Percentiles rank a stretch among this genome's conserved stretches.
These are phyloP conservation scores for Coleophoma eucalyptorum DNA, from an alignment of 2,329 filamentous ascomycete species.

Conservation along the genomic window DNA sequence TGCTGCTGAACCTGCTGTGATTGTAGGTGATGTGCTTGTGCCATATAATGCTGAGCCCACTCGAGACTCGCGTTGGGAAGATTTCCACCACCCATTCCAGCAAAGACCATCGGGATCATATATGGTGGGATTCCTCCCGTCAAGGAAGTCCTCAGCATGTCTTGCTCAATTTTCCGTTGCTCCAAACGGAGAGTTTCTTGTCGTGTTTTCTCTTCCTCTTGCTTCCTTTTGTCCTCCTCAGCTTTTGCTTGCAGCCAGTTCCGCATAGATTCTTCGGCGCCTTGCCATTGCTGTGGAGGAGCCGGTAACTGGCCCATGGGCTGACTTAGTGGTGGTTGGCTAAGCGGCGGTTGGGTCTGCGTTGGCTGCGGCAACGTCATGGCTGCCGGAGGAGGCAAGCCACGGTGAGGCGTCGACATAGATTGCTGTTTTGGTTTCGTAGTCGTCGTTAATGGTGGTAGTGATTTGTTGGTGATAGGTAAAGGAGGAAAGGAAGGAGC, in stretches of 20 bases:
- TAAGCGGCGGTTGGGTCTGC: constrained; percentile 29
- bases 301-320: constrained; percentile 54
- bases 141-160: constrained; percentile 67
- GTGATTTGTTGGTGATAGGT: constrained; percentile 22
- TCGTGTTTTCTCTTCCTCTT: constrained; percentile 67
- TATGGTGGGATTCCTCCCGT: constrained; percentile 68
- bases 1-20: constrained; percentile 24
- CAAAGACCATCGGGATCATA: constrained; percentile 72
- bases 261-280: constrained; percentile 66
- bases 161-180: constrained; percentile 68
- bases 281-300: constrained; percentile 62
- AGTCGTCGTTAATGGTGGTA: constrained; percentile 24
- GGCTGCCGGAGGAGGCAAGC: constrained; percentile 64
- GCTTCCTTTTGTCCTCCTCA: constrained; percentile 69
- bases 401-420: constrained; percentile 69
- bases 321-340: constrained; percentile 21
- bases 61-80: constrained; percentile 60
- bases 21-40: constrained; percentile 46
- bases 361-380: constrained; percentile 51
- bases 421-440: constrained; percentile 42
- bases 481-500: constrained; percentile 25
- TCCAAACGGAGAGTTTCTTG: constrained; percentile 65
- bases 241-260: constrained; percentile 67
- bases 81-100: constrained; percentile 63
- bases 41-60: constrained; percentile 64